Percentiles rank a stretch among this genome's conserved stretches.
These are phyloP conservation scores for Plasmodium vivax DNA, from an alignment of 169 alveolate genomes.

Conservation along the genomic window DNA sequence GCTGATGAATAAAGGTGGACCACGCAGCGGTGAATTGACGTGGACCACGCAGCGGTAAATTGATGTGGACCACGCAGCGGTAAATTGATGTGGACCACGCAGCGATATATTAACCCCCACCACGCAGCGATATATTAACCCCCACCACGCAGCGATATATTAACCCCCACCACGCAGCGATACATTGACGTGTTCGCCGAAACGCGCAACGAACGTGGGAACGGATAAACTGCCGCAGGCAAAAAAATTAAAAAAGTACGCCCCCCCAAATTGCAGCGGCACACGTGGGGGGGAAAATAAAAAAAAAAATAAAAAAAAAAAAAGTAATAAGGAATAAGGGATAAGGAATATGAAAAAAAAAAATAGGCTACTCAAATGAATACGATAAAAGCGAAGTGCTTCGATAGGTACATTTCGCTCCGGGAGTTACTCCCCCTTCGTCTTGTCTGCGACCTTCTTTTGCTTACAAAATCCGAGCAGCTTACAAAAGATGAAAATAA, in stretches of 20 bases:
- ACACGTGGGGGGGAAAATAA: background rate
- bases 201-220: background rate
- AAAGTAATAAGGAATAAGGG: background rate
- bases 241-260: background rate
- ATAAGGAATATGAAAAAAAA: background rate
- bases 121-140: too few relatives aligned
- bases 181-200: background rate
- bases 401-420: background rate
- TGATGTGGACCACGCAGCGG: too few relatives aligned
- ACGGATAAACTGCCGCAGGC: background rate
- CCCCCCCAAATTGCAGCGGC: background rate
- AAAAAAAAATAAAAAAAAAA: background rate
- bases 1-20: background rate
- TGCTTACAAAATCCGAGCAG: background rate
- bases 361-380: constrained; percentile 4
- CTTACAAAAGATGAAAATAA: constrained; percentile 5
- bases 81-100: too few relatives aligned
- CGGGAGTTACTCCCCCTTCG: constrained; percentile 1
- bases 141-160: too few relatives aligned
- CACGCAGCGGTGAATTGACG: background rate
- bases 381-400: background rate
- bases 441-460: constrained; percentile 15
- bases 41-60: too few relatives aligned
- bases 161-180: background rate
- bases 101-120: too few relatives aligned